Percentiles rank a stretch among this genome's conserved stretches.
phyloP scores from a whole-genome alignment of 768 basidiomycete genomes.

The Royoungia palumana region DNA sequence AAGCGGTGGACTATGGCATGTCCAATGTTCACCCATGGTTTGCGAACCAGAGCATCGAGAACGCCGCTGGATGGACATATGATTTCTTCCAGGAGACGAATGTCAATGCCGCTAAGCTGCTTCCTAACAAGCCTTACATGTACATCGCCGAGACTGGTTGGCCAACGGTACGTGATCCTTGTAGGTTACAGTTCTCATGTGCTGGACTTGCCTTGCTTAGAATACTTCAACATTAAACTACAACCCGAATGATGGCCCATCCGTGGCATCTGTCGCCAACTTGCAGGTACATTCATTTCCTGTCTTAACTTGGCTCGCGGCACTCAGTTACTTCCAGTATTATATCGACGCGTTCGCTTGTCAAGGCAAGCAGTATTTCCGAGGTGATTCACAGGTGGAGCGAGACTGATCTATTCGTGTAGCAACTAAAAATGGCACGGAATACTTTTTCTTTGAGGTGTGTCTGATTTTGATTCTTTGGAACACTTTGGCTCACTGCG shows the following conservation, averaged over 20 bases:
- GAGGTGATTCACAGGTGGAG: background rate
- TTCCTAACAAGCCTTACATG: conserved; percentile 74
- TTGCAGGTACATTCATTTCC: conserved; percentile 44
- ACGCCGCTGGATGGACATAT: conserved; percentile 78
- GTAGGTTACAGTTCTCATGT: background rate
- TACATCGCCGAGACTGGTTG: conserved; percentile 95
- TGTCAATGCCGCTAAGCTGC: conserved; percentile 48
- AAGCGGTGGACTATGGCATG: conserved; percentile 71
- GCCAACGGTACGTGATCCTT: conserved; percentile 56
- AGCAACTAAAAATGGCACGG: conserved; percentile 75
- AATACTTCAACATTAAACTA: conserved; percentile 52
- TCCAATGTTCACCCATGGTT: conserved; percentile 95
- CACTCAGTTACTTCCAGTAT: conserved; percentile 39
- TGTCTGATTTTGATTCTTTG: conserved; percentile 7
- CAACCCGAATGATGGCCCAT: conserved; percentile 65
- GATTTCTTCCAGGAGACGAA: conserved; percentile 73
- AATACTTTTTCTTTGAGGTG: conserved; percentile 88
- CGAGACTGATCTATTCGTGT: conserved; percentile 5
- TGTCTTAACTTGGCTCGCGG: background rate
- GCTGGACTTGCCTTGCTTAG: conserved; percentile 31
- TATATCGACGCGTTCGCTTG: conserved; percentile 90
- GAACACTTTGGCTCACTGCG: background rate
- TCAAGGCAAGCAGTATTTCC: conserved; percentile 20
- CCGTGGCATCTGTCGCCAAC: conserved; percentile 55
- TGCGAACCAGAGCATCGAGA: conserved; percentile 64